phyloP scores from a whole-genome alignment of 257 asterid genomes.

The Solanum medicagineum region DNA sequence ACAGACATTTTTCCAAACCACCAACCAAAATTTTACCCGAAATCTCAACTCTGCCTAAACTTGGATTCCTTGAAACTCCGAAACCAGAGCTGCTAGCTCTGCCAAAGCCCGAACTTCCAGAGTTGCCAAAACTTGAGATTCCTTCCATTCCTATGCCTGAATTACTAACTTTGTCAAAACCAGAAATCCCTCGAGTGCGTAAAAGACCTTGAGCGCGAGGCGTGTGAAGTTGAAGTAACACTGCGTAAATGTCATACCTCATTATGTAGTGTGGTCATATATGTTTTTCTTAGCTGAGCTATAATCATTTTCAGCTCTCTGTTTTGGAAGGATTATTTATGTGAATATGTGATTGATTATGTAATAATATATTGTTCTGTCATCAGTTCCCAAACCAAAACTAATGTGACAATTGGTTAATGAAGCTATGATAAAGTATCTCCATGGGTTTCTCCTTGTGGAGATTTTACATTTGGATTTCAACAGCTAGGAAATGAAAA shows the following conservation, averaged over 20 bases:
- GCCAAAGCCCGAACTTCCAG: not conserved
- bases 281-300: not conserved
- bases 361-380: not conserved
- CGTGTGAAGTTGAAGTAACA: not conserved
- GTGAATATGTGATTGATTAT: not conserved
- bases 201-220: not conserved
- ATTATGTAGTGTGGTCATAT: not conserved
- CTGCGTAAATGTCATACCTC: not conserved
- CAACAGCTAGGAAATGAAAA: no score
- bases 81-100: not conserved
- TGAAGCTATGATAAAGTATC: no score
- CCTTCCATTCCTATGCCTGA: not conserved
- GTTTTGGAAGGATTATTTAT: not conserved
- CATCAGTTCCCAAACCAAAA: not conserved
- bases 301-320: not conserved
- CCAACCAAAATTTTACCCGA: not conserved
- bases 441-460: no score
- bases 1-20: not conserved
- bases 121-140: not conserved
- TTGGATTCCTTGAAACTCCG: not conserved
- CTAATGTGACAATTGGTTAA: no score
- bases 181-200: not conserved
- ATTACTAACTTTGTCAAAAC: not conserved
- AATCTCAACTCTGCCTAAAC: not conserved
- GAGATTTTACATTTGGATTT: no score